Conservation (phyloP, 78 protist species). For the Abeoforma whisleri region DNA sequence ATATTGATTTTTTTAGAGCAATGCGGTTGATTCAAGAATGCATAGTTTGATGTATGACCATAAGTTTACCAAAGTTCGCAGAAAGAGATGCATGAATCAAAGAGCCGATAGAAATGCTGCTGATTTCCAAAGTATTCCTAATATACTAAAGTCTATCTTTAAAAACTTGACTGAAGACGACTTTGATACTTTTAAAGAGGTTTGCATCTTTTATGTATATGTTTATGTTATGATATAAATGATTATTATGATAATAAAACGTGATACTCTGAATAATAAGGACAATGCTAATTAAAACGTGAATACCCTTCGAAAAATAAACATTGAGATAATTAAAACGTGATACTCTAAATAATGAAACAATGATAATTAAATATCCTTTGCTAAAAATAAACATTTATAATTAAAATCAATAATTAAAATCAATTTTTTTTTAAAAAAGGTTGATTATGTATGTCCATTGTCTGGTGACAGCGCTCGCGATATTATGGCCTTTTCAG, state of each 20-base stretch:
- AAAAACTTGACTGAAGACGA: background rate
- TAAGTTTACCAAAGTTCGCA: background rate
- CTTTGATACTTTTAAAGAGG: too few relatives aligned
- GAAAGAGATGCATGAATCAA: background rate
- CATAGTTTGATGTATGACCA: background rate
- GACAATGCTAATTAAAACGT: background rate
- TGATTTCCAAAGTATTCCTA: background rate
- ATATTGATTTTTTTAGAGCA: too few relatives aligned
- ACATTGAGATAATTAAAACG: too few relatives aligned
- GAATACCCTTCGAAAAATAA: too few relatives aligned
- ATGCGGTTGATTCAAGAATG: too few relatives aligned
- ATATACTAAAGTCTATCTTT: conserved; percentile 1
- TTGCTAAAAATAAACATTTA: too few relatives aligned
- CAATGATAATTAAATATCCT: too few relatives aligned
- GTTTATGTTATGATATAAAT: background rate
- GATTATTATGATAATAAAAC: background rate
- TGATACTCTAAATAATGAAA: too few relatives aligned
- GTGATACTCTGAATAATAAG: background rate
- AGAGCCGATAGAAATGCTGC: background rate
- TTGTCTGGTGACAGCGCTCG: background rate
- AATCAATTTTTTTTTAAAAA: background rate
- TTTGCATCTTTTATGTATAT: background rate
- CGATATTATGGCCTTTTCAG: background rate
- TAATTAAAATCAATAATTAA: too few relatives aligned
- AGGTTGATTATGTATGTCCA: background rate